Percentiles rank a stretch among this genome's conserved stretches.
phyloP scores from a whole-genome alignment of 352 stramenopile genomes.

The Globisporangium acanthophoron region DNA sequence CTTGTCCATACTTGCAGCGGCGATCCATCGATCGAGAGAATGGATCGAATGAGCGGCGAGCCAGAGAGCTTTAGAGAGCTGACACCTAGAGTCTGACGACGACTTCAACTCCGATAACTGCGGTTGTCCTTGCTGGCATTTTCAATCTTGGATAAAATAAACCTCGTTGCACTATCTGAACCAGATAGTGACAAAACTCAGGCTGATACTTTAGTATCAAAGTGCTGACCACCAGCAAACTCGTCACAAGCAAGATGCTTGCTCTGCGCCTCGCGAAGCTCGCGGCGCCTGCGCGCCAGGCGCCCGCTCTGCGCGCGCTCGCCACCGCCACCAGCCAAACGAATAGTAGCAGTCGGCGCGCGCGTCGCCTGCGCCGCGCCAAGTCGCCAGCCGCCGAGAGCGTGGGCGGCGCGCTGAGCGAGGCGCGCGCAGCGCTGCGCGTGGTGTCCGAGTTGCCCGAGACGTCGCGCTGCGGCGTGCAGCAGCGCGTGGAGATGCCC shows the following conservation, averaged over 20 bases:
- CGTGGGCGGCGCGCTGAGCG: constrained; percentile 16
- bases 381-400: constrained; percentile 13
- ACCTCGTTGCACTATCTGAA: neutral
- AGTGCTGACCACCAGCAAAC: neutral
- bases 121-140: too few relatives aligned
- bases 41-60: too few relatives aligned
- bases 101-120: too few relatives aligned
- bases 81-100: too few relatives aligned
- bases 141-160: too few relatives aligned
- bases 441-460: constrained; percentile 58
- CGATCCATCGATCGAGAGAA: too few relatives aligned
- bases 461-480: constrained; percentile 56
- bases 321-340: neutral
- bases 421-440: constrained; percentile 29
- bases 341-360: constrained; percentile 27
- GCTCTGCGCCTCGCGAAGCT: constrained; percentile 1
- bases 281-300: neutral
- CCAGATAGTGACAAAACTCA: too few relatives aligned
- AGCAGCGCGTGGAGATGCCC: constrained; percentile 71
- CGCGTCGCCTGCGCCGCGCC: constrained; percentile 34
- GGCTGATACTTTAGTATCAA: too few relatives aligned
- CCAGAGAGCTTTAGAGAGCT: too few relatives aligned
- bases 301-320: neutral
- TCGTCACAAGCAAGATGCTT: neutral
- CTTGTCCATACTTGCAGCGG: too few relatives aligned